These are phyloP conservation scores for Neltuma alba DNA, from an alignment of 306 rosid species.

Conservation along the genomic window DNA sequence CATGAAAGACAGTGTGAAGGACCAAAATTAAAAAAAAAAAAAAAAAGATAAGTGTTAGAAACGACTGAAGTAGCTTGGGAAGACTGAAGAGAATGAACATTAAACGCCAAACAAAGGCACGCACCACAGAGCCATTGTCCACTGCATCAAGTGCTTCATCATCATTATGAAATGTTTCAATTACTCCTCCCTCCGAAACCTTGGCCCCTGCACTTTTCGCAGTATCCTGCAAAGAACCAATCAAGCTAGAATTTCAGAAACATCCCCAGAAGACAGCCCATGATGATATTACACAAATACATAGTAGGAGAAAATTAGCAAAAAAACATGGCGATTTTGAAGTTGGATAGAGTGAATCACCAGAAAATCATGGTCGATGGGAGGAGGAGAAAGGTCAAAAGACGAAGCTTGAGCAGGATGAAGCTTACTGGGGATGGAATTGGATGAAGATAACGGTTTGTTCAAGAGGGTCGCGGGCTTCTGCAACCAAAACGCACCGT, in stretches of 20 bases:
- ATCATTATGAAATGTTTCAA: constrained; percentile 77
- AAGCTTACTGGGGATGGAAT: neutral
- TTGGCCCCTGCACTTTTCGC: constrained; percentile 56
- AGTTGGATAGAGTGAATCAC: constrained; percentile 39
- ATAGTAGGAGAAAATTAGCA: neutral
- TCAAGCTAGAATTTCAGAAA: constrained; percentile 1
- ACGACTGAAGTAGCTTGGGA: neutral
- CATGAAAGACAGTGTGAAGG: neutral
- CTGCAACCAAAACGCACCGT: constrained; percentile 26
- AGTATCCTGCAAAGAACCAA: constrained; percentile 58
- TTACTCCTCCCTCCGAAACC: constrained; percentile 66
- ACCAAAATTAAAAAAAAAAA: neutral
- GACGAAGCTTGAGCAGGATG: constrained; percentile 38
- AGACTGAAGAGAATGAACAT: neutral
- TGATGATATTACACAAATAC: neutral
- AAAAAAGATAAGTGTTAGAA: neutral
- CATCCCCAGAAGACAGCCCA: neutral
- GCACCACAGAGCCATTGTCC: constrained; percentile 67
- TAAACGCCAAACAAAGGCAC: constrained; percentile 27
- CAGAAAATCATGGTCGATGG: constrained; percentile 83
- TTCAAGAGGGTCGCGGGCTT: neutral
- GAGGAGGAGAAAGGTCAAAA: constrained; percentile 87
- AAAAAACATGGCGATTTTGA: neutral
- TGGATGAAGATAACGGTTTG: constrained; percentile 17
- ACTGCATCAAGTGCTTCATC: constrained; percentile 75